Conservation (phyloP, 345 rosid species). For the Clausena lansium region DNA sequence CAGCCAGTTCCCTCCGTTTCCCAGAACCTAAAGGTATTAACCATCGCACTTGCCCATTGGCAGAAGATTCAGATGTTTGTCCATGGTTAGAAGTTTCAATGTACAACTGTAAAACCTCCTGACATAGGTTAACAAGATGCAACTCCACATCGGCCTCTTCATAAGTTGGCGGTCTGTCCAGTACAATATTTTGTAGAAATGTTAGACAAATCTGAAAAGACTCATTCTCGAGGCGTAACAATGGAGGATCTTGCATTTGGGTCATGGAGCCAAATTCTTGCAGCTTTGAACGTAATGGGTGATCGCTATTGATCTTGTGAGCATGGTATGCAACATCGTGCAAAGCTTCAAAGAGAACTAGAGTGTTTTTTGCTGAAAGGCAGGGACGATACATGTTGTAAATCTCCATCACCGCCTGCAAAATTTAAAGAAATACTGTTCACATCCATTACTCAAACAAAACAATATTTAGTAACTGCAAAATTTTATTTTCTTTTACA, state of each 20-base stretch:
- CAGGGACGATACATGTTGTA: slow-evolving; percentile 75
- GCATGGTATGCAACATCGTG: slow-evolving; percentile 81
- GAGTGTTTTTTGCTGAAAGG: slow-evolving; percentile 68
- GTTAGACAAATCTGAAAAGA: slow-evolving; percentile 92
- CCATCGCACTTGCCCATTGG: slow-evolving; percentile 49
- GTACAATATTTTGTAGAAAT: slow-evolving; percentile 74
- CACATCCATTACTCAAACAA: not conserved
- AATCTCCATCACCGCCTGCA: slow-evolving; percentile 95
- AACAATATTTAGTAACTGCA: not conserved
- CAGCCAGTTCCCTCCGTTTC: slow-evolving; percentile 75
- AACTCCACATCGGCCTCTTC: slow-evolving; percentile 63
- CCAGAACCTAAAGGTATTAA: slow-evolving; percentile 87
- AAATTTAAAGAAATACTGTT: slow-evolving; percentile 16
- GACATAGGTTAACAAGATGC: slow-evolving; percentile 63
- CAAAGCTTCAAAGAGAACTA: slow-evolving; percentile 81
- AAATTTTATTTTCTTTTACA: not conserved
- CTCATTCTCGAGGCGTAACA: slow-evolving; percentile 90
- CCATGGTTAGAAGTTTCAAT: slow-evolving; percentile 46
- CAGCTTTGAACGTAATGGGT: slow-evolving; percentile 58
- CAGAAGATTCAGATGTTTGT: slow-evolving; percentile 40
- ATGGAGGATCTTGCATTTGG: slow-evolving; percentile 98
- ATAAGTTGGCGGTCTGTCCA: slow-evolving; percentile 51
- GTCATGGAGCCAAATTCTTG: slow-evolving; percentile 84
- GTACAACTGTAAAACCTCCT: slow-evolving; percentile 73
- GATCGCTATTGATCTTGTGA: slow-evolving; percentile 64